Conservation (phyloP, 371 early-diverging fungal genomes). For the Mortierella sp. region DNA sequence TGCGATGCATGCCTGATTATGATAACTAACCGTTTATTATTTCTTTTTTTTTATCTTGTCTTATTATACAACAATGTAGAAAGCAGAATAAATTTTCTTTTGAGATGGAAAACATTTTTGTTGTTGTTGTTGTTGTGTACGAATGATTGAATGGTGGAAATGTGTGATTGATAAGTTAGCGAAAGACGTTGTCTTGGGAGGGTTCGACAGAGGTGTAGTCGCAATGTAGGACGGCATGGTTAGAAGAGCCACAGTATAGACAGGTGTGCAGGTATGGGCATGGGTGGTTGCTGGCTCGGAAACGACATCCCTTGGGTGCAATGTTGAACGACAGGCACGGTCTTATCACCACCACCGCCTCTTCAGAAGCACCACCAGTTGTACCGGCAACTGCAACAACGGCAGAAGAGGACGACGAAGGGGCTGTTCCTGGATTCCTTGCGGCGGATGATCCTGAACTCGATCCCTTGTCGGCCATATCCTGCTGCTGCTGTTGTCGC, state of each 20-base stretch:
- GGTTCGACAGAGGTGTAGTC: constrained; percentile 50
- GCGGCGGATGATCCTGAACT: not conserved
- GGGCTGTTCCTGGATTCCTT: not conserved
- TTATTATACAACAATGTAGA: constrained; percentile 4
- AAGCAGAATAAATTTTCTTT: constrained; percentile 52
- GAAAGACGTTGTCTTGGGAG: constrained; percentile 29
- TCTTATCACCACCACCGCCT: constrained; percentile 29
- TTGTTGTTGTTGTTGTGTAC: not conserved
- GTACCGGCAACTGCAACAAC: not conserved
- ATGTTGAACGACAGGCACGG: constrained; percentile 55
- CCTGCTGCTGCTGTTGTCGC: constrained; percentile 3
- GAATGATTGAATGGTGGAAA: not conserved
- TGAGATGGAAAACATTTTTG: constrained; percentile 34
- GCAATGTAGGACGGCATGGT: constrained; percentile 50
- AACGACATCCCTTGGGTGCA: constrained; percentile 56
- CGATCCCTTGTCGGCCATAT: not conserved
- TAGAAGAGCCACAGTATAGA: constrained; percentile 50
- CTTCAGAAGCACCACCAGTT: no score
- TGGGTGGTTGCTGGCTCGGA: constrained; percentile 34
- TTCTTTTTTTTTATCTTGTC: not conserved
- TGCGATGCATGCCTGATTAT: not conserved
- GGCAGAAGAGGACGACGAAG: not conserved
- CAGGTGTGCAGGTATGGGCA: constrained; percentile 53
- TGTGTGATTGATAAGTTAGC: not conserved
- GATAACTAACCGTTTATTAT: constrained; percentile 9